Base-by-base conservation (phyloP, 2,329 filamentous ascomycete species). In the Gyromitra esculenta region DNA sequence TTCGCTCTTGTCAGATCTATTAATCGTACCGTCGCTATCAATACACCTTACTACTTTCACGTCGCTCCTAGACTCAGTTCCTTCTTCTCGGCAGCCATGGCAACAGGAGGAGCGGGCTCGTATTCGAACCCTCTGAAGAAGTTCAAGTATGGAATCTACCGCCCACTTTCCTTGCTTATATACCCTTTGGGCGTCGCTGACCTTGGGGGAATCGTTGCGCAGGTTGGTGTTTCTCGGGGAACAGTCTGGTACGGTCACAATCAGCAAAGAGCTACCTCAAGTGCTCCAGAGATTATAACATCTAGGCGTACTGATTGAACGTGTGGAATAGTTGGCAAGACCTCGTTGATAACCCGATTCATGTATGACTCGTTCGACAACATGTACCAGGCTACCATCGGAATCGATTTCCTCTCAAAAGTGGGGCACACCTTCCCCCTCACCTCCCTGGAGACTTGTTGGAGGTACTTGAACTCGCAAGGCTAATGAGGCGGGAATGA, bases 341-440 rank as follows among this genome's bases (percentile, higher is more conserved):
- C 96, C 41, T 99, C 96, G 78, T 87, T 99, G 82, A 99, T 99
- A 84, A 99, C 96, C 80, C 91, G 96, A 80, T 99, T 99, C 88
- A 99, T 99, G 96, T 99, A 99, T 88, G 96, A 99, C 85, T 98
- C 96, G 62, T 99, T 99, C 87, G 96, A 99, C 87, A 97, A 97
- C 86, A 98, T 95, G 88, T 99, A 99, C 86, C 96, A 99, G 86
- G 96, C 96, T 74, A 99, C 96, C 50, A 98, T 99, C 83, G 96
- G 96, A 83, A 99, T 99, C 86, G 96, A 99, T 86, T 99, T 99
- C 84, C 89, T 99, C 81, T 97, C 94, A 82, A 99, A 99, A 91
- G 93, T 92, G 87, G 84, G 85, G 77, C 43, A 57, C 21, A 66
- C n/a, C 25, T 41, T 59, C 43, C 56, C 52, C 41, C 45, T 6